Evolutionary conservation across 352 stramenopile species (phyloP), one percentile per base, ranked within the genome.

Genomic region (Pythium periplocum): DNA sequence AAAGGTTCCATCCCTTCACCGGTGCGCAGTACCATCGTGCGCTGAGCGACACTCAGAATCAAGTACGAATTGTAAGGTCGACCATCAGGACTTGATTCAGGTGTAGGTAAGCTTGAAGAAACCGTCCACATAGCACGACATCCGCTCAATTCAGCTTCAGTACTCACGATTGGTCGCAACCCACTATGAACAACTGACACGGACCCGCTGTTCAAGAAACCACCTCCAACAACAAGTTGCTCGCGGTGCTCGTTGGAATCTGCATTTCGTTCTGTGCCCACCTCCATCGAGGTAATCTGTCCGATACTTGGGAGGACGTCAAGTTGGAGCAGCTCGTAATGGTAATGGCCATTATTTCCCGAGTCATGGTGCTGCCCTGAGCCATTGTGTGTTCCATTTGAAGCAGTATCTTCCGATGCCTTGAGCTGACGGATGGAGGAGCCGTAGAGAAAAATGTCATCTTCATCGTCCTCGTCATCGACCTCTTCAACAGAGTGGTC

Each of bases 61-160:
- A 94, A 56, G 42, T 91, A 94, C 26, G 82, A 79, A 42, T 89
- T 87, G 59, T 86, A 90, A 7, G 66, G 61, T 3, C 73, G 65
- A 4, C 69, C 73, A 54, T 89, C 80, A 8, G 60, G 53, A 43
- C 77, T 86, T 35, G 71, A 75, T 6, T 57, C 69, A 0, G 69
- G 58, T 7, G 57, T 75, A 11, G 75, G 68, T 6, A 87, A 44
- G 0, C 69, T 89, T 6, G 79, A 90, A 1, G 81, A 87, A 2
- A 95, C 80, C 0, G 84, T 90, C 84, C 84, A 95, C 77, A 95
- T 91, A 2, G 82, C 82, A 48, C 84, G 80, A 40, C 84, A 95
- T 5, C 84, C 84, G 41, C 69, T 90, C 4, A 95, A 59, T 46
- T 91, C 80, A 12, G 78, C 82, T 51, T 92, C 84, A 0, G 84